Percentiles rank a stretch among this genome's conserved stretches.
Conservation (phyloP, 164 flowering plant genomes). For the Kingdonia uniflora region DNA sequence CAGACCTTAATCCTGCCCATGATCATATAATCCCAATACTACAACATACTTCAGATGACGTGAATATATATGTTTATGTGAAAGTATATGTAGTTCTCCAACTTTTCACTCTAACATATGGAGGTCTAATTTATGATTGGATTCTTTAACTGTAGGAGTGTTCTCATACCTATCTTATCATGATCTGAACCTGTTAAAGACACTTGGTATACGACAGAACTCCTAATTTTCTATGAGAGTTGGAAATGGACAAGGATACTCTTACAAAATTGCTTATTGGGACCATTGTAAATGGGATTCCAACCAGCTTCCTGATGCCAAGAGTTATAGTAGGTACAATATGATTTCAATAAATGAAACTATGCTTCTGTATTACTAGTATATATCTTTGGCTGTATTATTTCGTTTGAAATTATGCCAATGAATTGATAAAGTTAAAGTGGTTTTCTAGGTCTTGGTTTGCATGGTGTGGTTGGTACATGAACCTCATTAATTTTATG, state of each 20-base stretch:
- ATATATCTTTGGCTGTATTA: background rate
- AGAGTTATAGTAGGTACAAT: conserved; percentile 89
- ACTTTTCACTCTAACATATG: background rate
- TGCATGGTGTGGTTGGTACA: no score
- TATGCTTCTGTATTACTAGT: no score
- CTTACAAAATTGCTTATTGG: conserved; percentile 96
- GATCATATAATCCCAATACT: background rate
- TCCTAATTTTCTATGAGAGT: conserved; percentile 56
- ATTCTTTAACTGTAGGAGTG: conserved; percentile 42
- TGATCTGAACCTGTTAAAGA: conserved; percentile 92
- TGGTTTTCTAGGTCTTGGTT: no score
- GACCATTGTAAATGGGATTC: conserved; percentile 93
- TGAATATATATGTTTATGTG: background rate
- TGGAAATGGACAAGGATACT: conserved; percentile 82
- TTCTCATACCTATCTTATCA: conserved; percentile 92
- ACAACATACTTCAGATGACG: background rate
- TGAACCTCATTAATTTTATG: no score
- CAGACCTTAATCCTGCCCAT: background rate
- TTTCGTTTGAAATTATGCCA: background rate
- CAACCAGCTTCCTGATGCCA: conserved; percentile 97
- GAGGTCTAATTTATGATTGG: conserved; percentile 8
- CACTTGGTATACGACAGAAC: conserved; percentile 91
- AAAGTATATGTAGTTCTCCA: background rate
- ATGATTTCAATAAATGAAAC: no score
- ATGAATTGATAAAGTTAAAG: background rate